Evolutionary conservation across 179 eudicot species (phyloP).

Genomic region (Spinacia oleracea): DNA sequence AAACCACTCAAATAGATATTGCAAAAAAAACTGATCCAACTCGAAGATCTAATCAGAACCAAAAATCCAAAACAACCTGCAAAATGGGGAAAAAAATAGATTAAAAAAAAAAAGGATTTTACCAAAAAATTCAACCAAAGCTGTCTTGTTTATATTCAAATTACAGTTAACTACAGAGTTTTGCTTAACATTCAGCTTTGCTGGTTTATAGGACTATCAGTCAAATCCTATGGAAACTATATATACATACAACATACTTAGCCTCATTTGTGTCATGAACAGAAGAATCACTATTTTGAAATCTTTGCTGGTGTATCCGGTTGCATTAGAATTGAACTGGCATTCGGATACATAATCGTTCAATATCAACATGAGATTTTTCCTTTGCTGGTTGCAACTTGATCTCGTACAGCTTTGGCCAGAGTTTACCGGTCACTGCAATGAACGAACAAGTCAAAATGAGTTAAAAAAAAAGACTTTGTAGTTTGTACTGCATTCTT

Average conservation of each 20-base stretch:
- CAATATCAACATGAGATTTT: slow-evolving; percentile 33
- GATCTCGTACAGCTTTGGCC: slow-evolving; percentile 92
- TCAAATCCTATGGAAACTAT: not conserved
- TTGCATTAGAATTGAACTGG: slow-evolving; percentile 37
- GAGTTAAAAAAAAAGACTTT: not conserved
- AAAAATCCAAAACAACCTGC: too few relatives aligned
- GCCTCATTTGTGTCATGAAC: not conserved
- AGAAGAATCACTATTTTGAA: not conserved
- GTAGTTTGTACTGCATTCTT: not conserved
- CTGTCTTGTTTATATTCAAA: too few relatives aligned
- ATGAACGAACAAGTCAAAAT: not conserved
- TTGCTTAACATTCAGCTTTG: not conserved
- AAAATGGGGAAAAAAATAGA: too few relatives aligned
- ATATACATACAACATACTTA: slow-evolving; percentile 5
- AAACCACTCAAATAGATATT: too few relatives aligned
- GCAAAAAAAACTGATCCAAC: too few relatives aligned
- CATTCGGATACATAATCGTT: slow-evolving; percentile 45
- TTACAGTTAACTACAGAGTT: not conserved
- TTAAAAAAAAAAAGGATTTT: too few relatives aligned
- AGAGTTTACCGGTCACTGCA: slow-evolving; percentile 88
- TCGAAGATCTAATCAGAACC: too few relatives aligned
- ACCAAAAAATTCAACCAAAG: too few relatives aligned
- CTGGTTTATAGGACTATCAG: not conserved
- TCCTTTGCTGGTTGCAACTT: slow-evolving; percentile 55
- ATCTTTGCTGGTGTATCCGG: not conserved